phyloP scores from a whole-genome alignment of 2,329 filamentous ascomycete genomes.

The Purpureocillium takamizusanense region DNA sequence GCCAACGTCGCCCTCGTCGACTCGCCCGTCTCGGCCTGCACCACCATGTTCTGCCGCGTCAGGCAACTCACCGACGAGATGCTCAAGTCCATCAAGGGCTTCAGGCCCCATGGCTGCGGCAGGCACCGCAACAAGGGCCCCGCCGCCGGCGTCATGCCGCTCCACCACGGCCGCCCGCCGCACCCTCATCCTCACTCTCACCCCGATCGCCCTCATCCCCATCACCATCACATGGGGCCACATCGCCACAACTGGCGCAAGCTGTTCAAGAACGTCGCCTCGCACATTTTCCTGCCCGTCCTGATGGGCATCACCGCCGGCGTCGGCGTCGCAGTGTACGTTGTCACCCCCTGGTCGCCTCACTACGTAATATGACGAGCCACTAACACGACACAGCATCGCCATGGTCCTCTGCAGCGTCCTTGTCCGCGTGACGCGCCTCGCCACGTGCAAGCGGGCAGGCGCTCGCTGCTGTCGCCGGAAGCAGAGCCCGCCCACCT shows the following conservation, averaged over 20 bases:
- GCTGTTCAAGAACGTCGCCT: constrained; percentile 45
- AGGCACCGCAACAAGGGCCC: constrained; percentile 7
- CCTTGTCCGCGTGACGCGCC: constrained; percentile 49
- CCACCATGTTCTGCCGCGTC: constrained; percentile 43
- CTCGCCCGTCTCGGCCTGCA: constrained; percentile 21
- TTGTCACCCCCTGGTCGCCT: constrained; percentile 6
- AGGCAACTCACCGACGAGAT: constrained; percentile 23
- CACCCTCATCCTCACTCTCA: constrained; percentile 6
- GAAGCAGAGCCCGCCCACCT: constrained; percentile 1
- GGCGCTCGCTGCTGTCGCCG: constrained; percentile 7
- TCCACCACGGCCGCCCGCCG: neutral
- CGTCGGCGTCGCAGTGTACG: constrained; percentile 55
- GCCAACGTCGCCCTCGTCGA: constrained; percentile 32
- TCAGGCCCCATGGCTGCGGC: constrained; percentile 15
- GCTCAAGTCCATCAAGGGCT: constrained; percentile 16
- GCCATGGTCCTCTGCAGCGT: constrained; percentile 58
- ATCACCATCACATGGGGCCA: constrained; percentile 6
- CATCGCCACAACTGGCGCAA: constrained; percentile 27
- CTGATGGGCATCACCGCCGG: constrained; percentile 61
- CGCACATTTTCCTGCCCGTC: constrained; percentile 58
- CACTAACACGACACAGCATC: constrained; percentile 32
- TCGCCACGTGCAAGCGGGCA: constrained; percentile 22
- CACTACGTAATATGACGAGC: too few relatives aligned
- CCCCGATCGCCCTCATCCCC: constrained; percentile 8
- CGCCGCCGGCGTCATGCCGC: too few relatives aligned